A percentile compares a stretch with the other conserved stretches of the same genome.
These are phyloP conservation scores for Anthracocystis panici-leucophaei DNA, from an alignment of 1,284 basidiomycete species.

Conservation along the genomic window DNA sequence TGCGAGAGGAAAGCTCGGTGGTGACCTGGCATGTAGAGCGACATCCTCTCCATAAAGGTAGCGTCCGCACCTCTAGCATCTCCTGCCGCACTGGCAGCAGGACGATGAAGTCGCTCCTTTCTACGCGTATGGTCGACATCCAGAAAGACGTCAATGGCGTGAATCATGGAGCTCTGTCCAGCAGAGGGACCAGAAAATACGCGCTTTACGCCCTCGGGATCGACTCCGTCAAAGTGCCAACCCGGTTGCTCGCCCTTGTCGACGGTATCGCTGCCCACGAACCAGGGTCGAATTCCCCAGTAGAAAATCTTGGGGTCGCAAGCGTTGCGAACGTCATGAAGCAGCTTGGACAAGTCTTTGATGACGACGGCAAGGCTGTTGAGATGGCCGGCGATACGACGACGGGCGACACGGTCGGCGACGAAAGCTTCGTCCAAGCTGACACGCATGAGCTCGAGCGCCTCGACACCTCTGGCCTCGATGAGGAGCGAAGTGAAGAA, in stretches of 20 bases:
- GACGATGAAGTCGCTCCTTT: slow-evolving; percentile 44
- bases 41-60: slow-evolving; percentile 67
- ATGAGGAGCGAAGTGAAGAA: slow-evolving; percentile 90
- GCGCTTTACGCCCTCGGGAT: slow-evolving; percentile 70
- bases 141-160: slow-evolving; percentile 89
- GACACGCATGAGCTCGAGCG: slow-evolving; percentile 85
- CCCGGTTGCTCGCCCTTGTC: slow-evolving; percentile 69
- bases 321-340: slow-evolving; percentile 75
- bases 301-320: slow-evolving; percentile 87
- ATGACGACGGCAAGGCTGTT: slow-evolving; percentile 78
- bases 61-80: slow-evolving; percentile 43
- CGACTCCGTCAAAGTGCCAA: slow-evolving; percentile 86
- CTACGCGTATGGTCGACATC: slow-evolving; percentile 78
- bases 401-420: slow-evolving; percentile 80
- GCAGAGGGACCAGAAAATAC: slow-evolving; percentile 84
- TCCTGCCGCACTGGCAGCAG: slow-evolving; percentile 12
- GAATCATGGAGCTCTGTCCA: slow-evolving; percentile 88
- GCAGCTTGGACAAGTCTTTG: slow-evolving; percentile 67
- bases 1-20: slow-evolving; percentile 90
- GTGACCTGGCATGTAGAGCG: slow-evolving; percentile 59
- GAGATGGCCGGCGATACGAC: slow-evolving; percentile 74
- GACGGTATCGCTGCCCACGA: slow-evolving; percentile 81
- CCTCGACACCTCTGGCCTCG: slow-evolving; percentile 88
- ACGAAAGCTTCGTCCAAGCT: slow-evolving; percentile 93
- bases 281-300: slow-evolving; percentile 89